Evolutionary conservation across 2,329 filamentous ascomycete genomes (phyloP).

Genomic region (Dichotomopilus funicola): DNA sequence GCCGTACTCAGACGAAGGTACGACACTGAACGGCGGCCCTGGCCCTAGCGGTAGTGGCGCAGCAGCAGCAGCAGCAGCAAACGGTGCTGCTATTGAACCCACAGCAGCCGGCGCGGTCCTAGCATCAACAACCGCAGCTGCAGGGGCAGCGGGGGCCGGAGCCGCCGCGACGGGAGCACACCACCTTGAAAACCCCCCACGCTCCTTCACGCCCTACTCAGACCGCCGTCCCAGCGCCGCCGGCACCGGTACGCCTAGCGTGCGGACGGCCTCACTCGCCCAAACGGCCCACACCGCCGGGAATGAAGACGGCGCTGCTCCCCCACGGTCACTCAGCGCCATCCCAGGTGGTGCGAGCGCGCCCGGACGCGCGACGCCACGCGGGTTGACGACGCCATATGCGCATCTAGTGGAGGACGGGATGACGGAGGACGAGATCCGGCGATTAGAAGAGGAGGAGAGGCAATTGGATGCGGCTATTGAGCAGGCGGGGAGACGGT

Average conservation of each 20-base stretch:
- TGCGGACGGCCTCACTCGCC: slow-evolving; percentile 11
- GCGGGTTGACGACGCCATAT: slow-evolving; percentile 31
- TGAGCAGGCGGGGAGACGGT: slow-evolving; percentile 31
- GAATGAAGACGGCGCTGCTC: slow-evolving; percentile 11
- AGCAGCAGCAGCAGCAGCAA: background rate
- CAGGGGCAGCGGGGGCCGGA: background rate
- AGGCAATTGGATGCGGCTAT: slow-evolving; percentile 51
- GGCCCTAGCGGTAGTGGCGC: background rate
- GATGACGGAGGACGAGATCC: slow-evolving; percentile 53
- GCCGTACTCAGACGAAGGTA: slow-evolving; percentile 37
- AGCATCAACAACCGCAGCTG: background rate
- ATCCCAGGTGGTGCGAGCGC: too few species aligned
- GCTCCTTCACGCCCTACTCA: slow-evolving; percentile 30
- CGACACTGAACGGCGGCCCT: background rate
- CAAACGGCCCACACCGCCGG: slow-evolving; percentile 11
- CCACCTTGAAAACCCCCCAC: slow-evolving; percentile 18
- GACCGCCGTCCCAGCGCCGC: slow-evolving; percentile 19
- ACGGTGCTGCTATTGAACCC: background rate
- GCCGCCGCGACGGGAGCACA: background rate
- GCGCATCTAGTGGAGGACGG: slow-evolving; percentile 53
- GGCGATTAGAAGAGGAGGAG: slow-evolving; percentile 52
- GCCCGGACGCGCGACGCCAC: slow-evolving; percentile 24
- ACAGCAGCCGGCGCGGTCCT: slow-evolving; percentile 11
- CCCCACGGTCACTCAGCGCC: too few species aligned
- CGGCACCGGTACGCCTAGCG: slow-evolving; percentile 10